Evolutionary conservation across 257 asterid genomes (phyloP).

Genomic region (Nicotiana sylvestris): DNA sequence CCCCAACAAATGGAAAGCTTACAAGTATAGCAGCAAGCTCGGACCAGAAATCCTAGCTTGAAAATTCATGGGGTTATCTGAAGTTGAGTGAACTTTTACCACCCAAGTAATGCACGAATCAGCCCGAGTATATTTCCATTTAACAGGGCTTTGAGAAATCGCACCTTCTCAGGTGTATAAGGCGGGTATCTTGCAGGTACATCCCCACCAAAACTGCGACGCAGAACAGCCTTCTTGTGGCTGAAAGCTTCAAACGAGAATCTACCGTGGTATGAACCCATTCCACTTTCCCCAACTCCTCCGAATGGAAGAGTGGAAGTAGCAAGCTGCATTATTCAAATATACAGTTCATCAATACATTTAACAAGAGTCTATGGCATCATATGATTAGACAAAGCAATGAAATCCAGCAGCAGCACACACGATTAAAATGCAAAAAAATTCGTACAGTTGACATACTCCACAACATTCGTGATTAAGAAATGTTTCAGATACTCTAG

Average conservation of each 20-base stretch:
- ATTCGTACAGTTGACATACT: not conserved
- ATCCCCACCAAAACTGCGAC: conserved; percentile 65
- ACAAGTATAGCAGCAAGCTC: not conserved
- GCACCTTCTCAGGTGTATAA: conserved; percentile 52
- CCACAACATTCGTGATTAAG: not conserved
- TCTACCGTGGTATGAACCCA: conserved; percentile 90
- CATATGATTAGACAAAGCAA: not conserved
- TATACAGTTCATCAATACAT: not conserved
- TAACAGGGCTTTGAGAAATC: conserved; percentile 55
- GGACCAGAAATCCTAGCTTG: conserved; percentile 5
- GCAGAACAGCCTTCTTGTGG: conserved; percentile 82
- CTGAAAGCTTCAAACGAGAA: conserved; percentile 84
- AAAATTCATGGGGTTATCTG: conserved; percentile 3
- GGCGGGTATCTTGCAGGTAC: conserved; percentile 83
- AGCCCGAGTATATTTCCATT: conserved; percentile 51
- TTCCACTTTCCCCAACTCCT: conserved; percentile 96
- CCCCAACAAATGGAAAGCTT: not conserved
- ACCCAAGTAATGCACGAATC: conserved; percentile 65
- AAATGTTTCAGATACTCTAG: not conserved
- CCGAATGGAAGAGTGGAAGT: conserved; percentile 70
- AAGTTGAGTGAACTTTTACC: conserved; percentile 27
- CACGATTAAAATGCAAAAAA: not conserved
- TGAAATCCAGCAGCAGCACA: not conserved
- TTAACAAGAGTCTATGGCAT: not conserved
- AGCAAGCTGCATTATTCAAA: conserved; percentile 46